Evolutionary conservation across 2,329 filamentous ascomycete species (phyloP).

Genomic region (Colletotrichum lentis): DNA sequence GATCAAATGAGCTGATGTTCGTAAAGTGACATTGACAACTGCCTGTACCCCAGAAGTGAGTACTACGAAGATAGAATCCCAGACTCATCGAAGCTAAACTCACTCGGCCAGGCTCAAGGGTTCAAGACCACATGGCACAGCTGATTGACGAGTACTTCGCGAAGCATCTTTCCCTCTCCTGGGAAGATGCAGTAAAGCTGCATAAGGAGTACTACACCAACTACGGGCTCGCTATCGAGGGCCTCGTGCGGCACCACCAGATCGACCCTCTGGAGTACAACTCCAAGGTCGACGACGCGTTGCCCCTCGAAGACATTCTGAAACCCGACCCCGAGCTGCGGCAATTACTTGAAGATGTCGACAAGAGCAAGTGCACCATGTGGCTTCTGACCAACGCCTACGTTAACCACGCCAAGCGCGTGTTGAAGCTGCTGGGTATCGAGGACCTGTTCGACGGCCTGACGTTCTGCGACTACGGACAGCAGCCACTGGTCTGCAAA

Average conservation of each 20-base stretch:
- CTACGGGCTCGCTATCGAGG: slow-evolving; percentile 97
- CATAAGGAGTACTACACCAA: slow-evolving; percentile 94
- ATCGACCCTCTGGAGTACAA: slow-evolving; percentile 97
- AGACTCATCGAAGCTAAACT: slow-evolving; percentile 12
- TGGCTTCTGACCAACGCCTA: slow-evolving; percentile 99
- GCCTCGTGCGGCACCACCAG: slow-evolving; percentile 90
- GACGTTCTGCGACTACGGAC: slow-evolving; percentile 90
- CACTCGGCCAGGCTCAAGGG: slow-evolving; percentile 67
- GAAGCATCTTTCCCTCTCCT: slow-evolving; percentile 75
- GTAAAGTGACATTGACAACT: slow-evolving; percentile 95
- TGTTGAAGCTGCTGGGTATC: slow-evolving; percentile 80
- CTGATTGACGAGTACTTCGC: slow-evolving; percentile 75
- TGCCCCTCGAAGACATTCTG: slow-evolving; percentile 86
- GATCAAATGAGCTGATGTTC: neutral
- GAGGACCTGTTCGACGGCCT: slow-evolving; percentile 94
- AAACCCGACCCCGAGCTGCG: slow-evolving; percentile 79
- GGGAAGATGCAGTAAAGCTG: slow-evolving; percentile 82
- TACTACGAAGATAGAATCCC: slow-evolving; percentile 6
- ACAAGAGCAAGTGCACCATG: slow-evolving; percentile 80
- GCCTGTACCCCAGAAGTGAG: slow-evolving; percentile 87
- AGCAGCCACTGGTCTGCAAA: slow-evolving; percentile 82
- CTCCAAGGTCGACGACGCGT: slow-evolving; percentile 88
- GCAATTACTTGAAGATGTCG: slow-evolving; percentile 80
- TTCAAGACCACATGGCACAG: slow-evolving; percentile 87
- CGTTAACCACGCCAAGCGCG: slow-evolving; percentile 82